Conservation (phyloP, 805 yeast species). For the Wickerhamiella cacticola region DNA sequence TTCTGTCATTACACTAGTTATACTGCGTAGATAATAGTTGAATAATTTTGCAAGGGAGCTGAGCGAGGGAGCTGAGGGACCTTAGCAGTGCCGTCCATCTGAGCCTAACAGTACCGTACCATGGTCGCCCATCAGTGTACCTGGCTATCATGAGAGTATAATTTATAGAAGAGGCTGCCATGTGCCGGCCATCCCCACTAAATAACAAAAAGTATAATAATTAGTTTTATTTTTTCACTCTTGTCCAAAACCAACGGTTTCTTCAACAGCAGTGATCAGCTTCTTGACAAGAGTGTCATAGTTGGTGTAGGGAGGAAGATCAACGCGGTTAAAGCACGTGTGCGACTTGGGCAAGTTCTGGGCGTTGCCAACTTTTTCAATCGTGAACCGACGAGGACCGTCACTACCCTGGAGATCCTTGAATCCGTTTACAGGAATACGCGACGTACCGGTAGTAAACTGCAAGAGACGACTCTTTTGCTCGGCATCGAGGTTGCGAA, state of each 20-base stretch:
- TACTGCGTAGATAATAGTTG: no score
- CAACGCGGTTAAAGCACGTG: constrained; percentile 98
- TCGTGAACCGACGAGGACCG: constrained; percentile 98
- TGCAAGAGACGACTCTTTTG: constrained; percentile 91
- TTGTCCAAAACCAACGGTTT: constrained; percentile 98
- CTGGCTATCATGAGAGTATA: no score
- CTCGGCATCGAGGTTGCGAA: constrained; percentile 89
- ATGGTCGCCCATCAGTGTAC: no score
- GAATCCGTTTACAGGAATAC: constrained; percentile 98
- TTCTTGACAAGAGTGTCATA: constrained; percentile 78
- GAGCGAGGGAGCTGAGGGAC: no score
- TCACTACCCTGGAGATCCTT: constrained; percentile 97
- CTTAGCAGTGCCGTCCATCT: no score
- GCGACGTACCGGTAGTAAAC: constrained; percentile 96
- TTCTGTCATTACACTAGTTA: no score
- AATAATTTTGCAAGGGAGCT: no score
- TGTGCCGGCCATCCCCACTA: no score
- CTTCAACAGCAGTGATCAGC: constrained; percentile 92
- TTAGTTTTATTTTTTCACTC: constrained; percentile 38
- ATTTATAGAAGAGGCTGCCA: no score
- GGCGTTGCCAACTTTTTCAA: constrained; percentile 93
- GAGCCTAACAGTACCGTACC: no score
- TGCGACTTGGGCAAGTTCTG: constrained; percentile 92
- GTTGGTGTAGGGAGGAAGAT: constrained; percentile 84
- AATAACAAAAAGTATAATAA: neutral